A percentile compares a stretch with the other conserved stretches of the same genome.
Evolutionary conservation across 352 stramenopile species (phyloP).

Genomic region (Phytophthora sojae): DNA sequence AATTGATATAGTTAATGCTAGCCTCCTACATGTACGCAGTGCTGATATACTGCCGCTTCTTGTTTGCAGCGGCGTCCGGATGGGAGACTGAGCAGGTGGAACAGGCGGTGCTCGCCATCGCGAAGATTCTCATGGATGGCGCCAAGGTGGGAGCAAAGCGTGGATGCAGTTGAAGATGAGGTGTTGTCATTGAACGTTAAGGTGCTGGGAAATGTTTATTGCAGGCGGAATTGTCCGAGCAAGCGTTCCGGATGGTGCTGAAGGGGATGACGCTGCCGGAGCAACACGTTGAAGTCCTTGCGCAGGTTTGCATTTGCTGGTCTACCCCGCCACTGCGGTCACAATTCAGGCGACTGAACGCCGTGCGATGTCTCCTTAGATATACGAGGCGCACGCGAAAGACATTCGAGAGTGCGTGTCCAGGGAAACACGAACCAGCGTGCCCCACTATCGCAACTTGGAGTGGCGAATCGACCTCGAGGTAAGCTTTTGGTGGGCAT

Average conservation of each 20-base stretch:
- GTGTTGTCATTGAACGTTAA: not conserved
- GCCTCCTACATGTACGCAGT: not conserved
- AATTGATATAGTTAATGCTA: not conserved
- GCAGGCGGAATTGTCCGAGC: conserved; percentile 53
- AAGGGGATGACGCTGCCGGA: conserved; percentile 53
- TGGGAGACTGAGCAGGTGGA: conserved; percentile 70
- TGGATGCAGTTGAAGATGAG: not conserved
- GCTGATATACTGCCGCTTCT: not conserved
- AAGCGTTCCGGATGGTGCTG: conserved; percentile 53
- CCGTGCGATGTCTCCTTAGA: conserved; percentile 27
- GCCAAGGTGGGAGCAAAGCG: conserved; percentile 50
- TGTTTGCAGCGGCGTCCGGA: conserved; percentile 53
- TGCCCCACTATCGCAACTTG: conserved; percentile 68
- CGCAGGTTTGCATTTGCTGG: conserved; percentile 37
- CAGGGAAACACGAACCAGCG: conserved; percentile 44
- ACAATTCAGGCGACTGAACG: not conserved
- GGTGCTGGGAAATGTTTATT: not conserved
- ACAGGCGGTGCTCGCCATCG: conserved; percentile 59
- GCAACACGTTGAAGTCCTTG: conserved; percentile 53
- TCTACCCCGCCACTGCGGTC: not conserved
- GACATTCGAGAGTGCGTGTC: conserved; percentile 63
- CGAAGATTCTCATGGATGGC: conserved; percentile 81
- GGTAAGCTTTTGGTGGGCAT: conserved; percentile 32
- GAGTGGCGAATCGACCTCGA: conserved; percentile 88
- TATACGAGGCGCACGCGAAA: conserved; percentile 57